Percentiles rank a stretch among this genome's conserved stretches.
These are phyloP conservation scores for Phytophthora constricta DNA, from an alignment of 352 stramenopile species.

Conservation along the genomic window DNA sequence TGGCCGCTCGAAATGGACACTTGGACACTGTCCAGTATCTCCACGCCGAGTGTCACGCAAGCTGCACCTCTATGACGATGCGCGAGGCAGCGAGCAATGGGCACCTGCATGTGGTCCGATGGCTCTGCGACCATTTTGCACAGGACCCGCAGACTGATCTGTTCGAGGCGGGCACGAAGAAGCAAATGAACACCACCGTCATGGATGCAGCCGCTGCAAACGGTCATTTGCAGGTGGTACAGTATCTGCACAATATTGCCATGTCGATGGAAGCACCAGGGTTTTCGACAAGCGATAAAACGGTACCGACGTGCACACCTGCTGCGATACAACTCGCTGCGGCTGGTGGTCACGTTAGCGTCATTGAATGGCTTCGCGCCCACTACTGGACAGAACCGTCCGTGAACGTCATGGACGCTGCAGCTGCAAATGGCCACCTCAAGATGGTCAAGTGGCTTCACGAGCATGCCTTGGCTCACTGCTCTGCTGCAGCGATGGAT, in stretches of 20 bases:
- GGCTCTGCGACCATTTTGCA: slow-evolving; percentile 27
- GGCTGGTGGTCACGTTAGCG: slow-evolving; percentile 21
- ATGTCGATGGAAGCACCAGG: slow-evolving; percentile 19
- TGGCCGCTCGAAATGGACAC: slow-evolving; percentile 26
- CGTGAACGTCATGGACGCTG: slow-evolving; percentile 29
- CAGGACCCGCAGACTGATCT: slow-evolving; percentile 16
- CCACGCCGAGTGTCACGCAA: slow-evolving; percentile 17
- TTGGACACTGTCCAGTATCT: slow-evolving; percentile 35
- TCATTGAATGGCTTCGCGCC: slow-evolving; percentile 40
- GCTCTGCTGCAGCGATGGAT: slow-evolving; percentile 31
- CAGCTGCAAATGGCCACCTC: slow-evolving; percentile 30
- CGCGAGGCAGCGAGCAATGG: slow-evolving; percentile 25
- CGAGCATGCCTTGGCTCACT: slow-evolving; percentile 19
- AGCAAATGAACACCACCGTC: slow-evolving; percentile 27
- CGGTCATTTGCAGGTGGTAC: slow-evolving; percentile 38
- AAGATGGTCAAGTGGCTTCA: slow-evolving; percentile 38
- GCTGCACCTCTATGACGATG: slow-evolving; percentile 28
- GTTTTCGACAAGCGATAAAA: slow-evolving; percentile 3
- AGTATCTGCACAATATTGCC: slow-evolving; percentile 30
- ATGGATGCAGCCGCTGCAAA: slow-evolving; percentile 42
- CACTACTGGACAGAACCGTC: slow-evolving; percentile 28
- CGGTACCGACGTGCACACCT: slow-evolving; percentile 17
- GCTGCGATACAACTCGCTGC: slow-evolving; percentile 29
- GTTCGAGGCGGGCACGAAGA: slow-evolving; percentile 20
- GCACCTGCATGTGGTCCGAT: slow-evolving; percentile 29